These are phyloP conservation scores for Trichoderma guizhouense DNA, from an alignment of 2,329 filamentous ascomycete genomes.

Conservation along the genomic window DNA sequence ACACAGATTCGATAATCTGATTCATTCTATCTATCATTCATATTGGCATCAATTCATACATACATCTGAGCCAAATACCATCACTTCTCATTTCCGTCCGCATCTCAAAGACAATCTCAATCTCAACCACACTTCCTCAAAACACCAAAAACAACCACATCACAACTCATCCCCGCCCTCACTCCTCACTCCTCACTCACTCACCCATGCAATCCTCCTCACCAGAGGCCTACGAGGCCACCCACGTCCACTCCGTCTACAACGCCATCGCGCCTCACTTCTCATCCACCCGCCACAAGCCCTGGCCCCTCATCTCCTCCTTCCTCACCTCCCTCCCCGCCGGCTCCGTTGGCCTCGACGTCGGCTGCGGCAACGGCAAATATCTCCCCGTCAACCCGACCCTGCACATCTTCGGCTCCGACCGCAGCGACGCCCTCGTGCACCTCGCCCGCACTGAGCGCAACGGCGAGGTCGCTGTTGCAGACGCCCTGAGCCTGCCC, in stretches of 20 bases:
- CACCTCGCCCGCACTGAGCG: conserved; percentile 42
- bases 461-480: conserved; percentile 68
- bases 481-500: conserved; percentile 79
- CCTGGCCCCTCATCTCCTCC: conserved; percentile 85
- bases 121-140: not conserved
- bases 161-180: not conserved
- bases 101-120: not conserved
- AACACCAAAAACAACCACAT: not conserved
- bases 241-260: conserved; percentile 90
- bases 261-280: conserved; percentile 83
- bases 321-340: conserved; percentile 66
- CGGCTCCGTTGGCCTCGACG: conserved; percentile 79
- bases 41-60: not conserved
- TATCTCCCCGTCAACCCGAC: conserved; percentile 77
- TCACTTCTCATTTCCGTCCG: not conserved
- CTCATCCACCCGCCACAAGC: conserved; percentile 74
- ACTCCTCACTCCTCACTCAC: no score
- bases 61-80: not conserved
- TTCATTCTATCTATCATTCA: not conserved
- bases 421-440: conserved; percentile 65
- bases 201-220: conserved; percentile 15
- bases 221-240: conserved; percentile 68
- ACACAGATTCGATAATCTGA: not conserved
- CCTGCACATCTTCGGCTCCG: conserved; percentile 79
- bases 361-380: conserved; percentile 97